Evolutionary conservation across 805 yeast species (phyloP).

Genomic region (Millerozyma miso): DNA sequence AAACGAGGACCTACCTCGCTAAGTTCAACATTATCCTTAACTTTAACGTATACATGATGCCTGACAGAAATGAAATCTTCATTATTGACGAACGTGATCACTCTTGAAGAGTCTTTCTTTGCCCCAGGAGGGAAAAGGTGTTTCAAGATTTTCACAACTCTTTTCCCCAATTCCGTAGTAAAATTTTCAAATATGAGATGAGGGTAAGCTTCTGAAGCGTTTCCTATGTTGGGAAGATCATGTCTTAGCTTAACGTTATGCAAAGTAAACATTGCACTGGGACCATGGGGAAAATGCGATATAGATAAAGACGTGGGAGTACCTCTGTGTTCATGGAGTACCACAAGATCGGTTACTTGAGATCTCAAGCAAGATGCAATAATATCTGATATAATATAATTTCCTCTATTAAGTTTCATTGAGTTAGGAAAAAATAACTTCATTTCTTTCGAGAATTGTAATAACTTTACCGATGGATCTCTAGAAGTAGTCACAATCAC

Average conservation of each 20-base stretch:
- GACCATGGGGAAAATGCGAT: slow-evolving; percentile 97
- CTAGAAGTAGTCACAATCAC: slow-evolving; percentile 91
- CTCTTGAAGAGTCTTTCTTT: slow-evolving; percentile 82
- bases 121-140: slow-evolving; percentile 97
- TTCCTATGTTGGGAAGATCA: slow-evolving; percentile 81
- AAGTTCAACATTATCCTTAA: slow-evolving; percentile 83
- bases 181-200: slow-evolving; percentile 92
- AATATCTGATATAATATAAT: slow-evolving; percentile 76
- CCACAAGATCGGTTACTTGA: slow-evolving; percentile 76
- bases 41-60: slow-evolving; percentile 89
- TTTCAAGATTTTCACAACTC: slow-evolving; percentile 76
- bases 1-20: slow-evolving; percentile 99
- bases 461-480: slow-evolving; percentile 77
- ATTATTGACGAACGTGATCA: slow-evolving; percentile 84
- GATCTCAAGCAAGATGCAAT: slow-evolving; percentile 80
- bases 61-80: slow-evolving; percentile 93
- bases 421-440: slow-evolving; percentile 86
- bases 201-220: slow-evolving; percentile 87
- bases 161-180: slow-evolving; percentile 70
- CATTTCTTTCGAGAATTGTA: slow-evolving; percentile 91
- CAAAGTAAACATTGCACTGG: slow-evolving; percentile 88
- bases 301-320: slow-evolving; percentile 91
- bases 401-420: slow-evolving; percentile 89
- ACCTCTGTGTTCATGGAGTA: slow-evolving; percentile 96
- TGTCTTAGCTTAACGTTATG: slow-evolving; percentile 95